A percentile compares a stretch with the other conserved stretches of the same genome.
These are phyloP conservation scores for Lepiota venenata DNA, from an alignment of 768 basidiomycete genomes.

Conservation along the genomic window DNA sequence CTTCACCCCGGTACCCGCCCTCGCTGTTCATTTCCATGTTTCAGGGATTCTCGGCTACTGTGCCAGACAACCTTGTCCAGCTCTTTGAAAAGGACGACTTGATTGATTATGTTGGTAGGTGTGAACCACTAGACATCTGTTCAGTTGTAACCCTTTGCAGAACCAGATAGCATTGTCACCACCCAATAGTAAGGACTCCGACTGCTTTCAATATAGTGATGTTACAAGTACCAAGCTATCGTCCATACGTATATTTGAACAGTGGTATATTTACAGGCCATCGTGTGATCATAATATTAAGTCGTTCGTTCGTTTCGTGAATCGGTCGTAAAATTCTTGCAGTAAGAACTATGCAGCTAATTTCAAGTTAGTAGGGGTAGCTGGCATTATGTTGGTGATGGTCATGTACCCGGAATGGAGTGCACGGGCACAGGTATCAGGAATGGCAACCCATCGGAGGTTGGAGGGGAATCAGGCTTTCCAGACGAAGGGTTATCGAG, in stretches of 20 bases:
- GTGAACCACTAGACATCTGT: too few species aligned
- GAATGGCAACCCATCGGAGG: slow-evolving; percentile 1
- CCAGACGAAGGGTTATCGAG: not conserved
- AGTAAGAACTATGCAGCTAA: not conserved
- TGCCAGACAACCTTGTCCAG: slow-evolving; percentile 25
- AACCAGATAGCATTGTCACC: slow-evolving; percentile 39
- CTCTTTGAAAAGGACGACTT: slow-evolving; percentile 28
- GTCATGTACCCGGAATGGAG: not conserved
- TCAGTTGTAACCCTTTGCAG: slow-evolving; percentile 19
- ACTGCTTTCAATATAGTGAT: not conserved
- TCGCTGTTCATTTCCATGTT: not conserved
- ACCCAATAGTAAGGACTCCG: slow-evolving; percentile 26
- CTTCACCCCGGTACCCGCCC: too few species aligned
- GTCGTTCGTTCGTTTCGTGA: not conserved
- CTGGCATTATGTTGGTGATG: not conserved
- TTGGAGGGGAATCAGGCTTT: not conserved
- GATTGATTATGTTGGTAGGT: slow-evolving; percentile 47
- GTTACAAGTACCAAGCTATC: too few species aligned
- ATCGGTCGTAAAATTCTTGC: not conserved
- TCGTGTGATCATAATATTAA: too few species aligned
- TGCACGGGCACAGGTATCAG: slow-evolving; percentile 1
- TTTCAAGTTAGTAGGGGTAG: not conserved
- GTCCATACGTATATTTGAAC: too few species aligned
- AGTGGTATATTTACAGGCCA: too few species aligned
- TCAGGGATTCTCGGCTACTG: slow-evolving; percentile 27